Conservation (phyloP, 805 yeast species). For the Schwanniomyces sp. region DNA sequence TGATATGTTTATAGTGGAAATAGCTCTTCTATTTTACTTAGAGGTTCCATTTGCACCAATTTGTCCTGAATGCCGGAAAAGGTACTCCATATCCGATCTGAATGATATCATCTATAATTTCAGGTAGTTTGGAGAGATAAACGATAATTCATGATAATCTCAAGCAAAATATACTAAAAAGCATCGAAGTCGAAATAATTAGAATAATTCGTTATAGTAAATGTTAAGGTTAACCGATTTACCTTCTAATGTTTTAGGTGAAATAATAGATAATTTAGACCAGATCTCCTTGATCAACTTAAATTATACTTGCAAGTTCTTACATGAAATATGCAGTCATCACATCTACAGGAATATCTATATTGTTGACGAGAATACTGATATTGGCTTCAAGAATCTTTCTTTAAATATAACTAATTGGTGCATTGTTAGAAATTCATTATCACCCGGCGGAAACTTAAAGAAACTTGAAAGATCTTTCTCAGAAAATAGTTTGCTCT, state of each 20-base stretch:
- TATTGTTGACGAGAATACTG: slow-evolving; percentile 4
- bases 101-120: neutral
- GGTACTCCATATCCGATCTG: neutral
- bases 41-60: too few species aligned
- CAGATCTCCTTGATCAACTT: slow-evolving; percentile 6
- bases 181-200: neutral
- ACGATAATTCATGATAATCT: neutral
- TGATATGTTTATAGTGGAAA: too few species aligned
- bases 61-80: neutral
- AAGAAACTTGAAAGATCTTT: slow-evolving; percentile 8
- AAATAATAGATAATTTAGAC: neutral
- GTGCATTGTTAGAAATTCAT: slow-evolving; percentile 6
- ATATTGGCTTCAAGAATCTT: neutral
- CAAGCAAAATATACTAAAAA: neutral
- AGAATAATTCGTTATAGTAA: neutral
- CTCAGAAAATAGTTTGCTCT: neutral
- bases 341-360: slow-evolving; percentile 8
- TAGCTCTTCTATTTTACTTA: too few species aligned
- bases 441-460: neutral
- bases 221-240: slow-evolving; percentile 6
- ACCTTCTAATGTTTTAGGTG: slow-evolving; percentile 5
- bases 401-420: neutral
- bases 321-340: slow-evolving; percentile 1
- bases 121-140: neutral
- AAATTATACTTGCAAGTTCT: slow-evolving; percentile 5